Conservation (phyloP, 768 basidiomycete species). For the Auricularia heimuer region DNA sequence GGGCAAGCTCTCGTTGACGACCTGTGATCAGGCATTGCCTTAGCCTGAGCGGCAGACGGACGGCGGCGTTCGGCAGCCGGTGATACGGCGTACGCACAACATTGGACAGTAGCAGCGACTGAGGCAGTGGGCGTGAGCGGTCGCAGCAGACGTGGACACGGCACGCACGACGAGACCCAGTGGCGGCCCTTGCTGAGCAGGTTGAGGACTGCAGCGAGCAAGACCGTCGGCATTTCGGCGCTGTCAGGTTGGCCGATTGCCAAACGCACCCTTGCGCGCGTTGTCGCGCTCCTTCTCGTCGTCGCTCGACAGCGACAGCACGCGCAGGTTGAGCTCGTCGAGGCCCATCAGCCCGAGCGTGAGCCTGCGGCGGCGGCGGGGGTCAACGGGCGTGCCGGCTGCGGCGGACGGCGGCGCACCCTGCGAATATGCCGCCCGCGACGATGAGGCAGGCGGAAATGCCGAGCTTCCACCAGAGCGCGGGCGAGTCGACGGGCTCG, state of each 20-base stretch:
- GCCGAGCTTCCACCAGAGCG: slow-evolving; percentile 66
- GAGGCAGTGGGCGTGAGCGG: not conserved
- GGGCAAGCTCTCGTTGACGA: slow-evolving; percentile 75
- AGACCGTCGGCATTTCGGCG: not conserved
- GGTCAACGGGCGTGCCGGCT: not conserved
- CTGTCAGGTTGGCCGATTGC: not conserved
- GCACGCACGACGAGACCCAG: slow-evolving; percentile 33
- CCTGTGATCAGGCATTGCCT: slow-evolving; percentile 27
- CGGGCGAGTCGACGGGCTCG: slow-evolving; percentile 39
- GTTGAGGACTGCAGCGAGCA: slow-evolving; percentile 28
- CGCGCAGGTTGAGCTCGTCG: slow-evolving; percentile 83
- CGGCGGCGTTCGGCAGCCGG: too few relatives aligned
- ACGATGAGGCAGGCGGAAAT: slow-evolving; percentile 65
- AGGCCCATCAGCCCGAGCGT: slow-evolving; percentile 92
- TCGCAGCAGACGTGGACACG: not conserved
- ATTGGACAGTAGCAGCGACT: not conserved
- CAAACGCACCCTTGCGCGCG: slow-evolving; percentile 51
- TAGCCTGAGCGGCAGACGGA: not conserved
- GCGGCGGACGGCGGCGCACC: slow-evolving; percentile 37
- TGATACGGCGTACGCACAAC: not conserved
- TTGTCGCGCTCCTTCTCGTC: slow-evolving; percentile 55
- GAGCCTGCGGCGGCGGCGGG: slow-evolving; percentile 34
- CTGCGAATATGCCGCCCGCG: slow-evolving; percentile 85
- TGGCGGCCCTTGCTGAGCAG: slow-evolving; percentile 36
- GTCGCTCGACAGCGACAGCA: slow-evolving; percentile 75